A percentile compares a stretch with the other conserved stretches of the same genome.
These are phyloP conservation scores for Meyerozyma guilliermondii DNA, from an alignment of 1,139 yeast species.

Conservation along the genomic window DNA sequence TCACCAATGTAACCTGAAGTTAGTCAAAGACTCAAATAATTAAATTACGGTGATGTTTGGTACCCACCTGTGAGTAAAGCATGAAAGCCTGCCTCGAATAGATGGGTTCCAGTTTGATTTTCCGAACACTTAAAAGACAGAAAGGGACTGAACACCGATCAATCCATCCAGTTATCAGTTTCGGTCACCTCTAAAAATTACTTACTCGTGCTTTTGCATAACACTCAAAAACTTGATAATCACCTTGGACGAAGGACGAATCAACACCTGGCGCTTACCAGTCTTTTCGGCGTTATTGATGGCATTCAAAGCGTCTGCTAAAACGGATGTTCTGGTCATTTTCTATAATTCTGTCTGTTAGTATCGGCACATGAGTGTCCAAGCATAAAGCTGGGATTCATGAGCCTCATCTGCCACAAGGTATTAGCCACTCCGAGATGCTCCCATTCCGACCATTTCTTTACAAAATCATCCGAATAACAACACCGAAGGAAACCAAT, in stretches of 20 bases:
- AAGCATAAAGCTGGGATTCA: constrained; percentile 3
- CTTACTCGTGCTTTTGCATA: constrained; percentile 90
- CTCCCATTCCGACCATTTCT: not conserved
- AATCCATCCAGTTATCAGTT: constrained; percentile 97
- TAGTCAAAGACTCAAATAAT: constrained; percentile 14
- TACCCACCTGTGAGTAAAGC: constrained; percentile 6
- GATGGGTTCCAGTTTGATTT: constrained; percentile 67
- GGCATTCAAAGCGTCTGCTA: constrained; percentile 98
- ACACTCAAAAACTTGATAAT: constrained; percentile 94
- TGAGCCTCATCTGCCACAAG: constrained; percentile 3
- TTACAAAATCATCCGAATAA: not conserved
- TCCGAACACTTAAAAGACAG: constrained; percentile 98
- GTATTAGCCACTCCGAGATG: not conserved
- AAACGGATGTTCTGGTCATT: constrained; percentile 98
- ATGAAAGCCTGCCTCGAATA: constrained; percentile 68
- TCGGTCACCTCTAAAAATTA: constrained; percentile 44
- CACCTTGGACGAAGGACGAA: constrained; percentile 99
- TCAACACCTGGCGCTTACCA: constrained; percentile 98
- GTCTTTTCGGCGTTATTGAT: constrained; percentile 99
- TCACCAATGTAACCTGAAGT: constrained; percentile 86
- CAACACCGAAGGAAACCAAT: not conserved
- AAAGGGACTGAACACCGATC: constrained; percentile 85
- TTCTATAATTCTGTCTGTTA: constrained; percentile 35
- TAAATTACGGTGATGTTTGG: constrained; percentile 4
- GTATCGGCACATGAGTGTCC: constrained; percentile 35